Evolutionary conservation across 371 early-diverging fungal genomes (phyloP).

Genomic region (Mortierella polycephala): DNA sequence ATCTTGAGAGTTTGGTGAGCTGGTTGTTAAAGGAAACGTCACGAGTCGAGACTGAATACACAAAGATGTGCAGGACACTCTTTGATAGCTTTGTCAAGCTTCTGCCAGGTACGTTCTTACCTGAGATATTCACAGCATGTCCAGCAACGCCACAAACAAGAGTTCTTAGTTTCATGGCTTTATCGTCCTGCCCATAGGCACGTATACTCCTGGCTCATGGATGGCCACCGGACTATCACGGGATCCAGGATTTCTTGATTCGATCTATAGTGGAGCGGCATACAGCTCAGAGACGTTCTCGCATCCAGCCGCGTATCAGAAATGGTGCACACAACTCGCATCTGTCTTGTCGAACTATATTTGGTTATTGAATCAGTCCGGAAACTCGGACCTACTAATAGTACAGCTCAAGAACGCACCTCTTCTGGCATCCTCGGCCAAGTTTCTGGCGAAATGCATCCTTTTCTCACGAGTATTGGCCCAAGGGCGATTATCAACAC

Average conservation of each 20-base stretch:
- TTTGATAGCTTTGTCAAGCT: slow-evolving; percentile 61
- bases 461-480: slow-evolving; percentile 13
- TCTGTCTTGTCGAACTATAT: slow-evolving; percentile 47
- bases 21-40: slow-evolving; percentile 74
- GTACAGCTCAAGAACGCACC: slow-evolving; percentile 10
- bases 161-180: not conserved
- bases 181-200: not conserved
- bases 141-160: not conserved
- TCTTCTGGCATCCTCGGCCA: slow-evolving; percentile 10
- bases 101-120: slow-evolving; percentile 44
- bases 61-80: slow-evolving; percentile 69
- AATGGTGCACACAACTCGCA: slow-evolving; percentile 51
- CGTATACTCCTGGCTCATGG: slow-evolving; percentile 25
- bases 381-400: slow-evolving; percentile 17
- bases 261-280: slow-evolving; percentile 11
- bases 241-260: slow-evolving; percentile 7
- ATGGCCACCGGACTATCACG: slow-evolving; percentile 23
- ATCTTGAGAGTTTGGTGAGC: slow-evolving; percentile 59
- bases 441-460: slow-evolving; percentile 44
- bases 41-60: slow-evolving; percentile 65
- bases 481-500: slow-evolving; percentile 3
- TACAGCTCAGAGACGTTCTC: slow-evolving; percentile 16
- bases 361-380: slow-evolving; percentile 45
- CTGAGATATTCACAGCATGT: not conserved
- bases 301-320: slow-evolving; percentile 20